Percentiles rank a stretch among this genome's conserved stretches.
Conservation (phyloP, 306 rosid species). For the Glycyrrhiza uralensis region DNA sequence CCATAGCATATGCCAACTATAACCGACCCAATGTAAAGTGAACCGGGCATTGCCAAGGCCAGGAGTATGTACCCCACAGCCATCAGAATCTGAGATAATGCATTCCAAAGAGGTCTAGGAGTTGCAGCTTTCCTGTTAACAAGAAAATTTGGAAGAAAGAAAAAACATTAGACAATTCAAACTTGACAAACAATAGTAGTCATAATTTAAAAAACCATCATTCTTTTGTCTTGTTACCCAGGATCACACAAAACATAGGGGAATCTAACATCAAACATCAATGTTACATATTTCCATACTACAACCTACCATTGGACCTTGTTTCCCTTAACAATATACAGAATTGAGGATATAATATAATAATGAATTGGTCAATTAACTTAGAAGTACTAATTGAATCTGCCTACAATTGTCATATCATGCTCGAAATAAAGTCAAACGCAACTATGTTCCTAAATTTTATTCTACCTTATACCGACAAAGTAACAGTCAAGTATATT, state of each 20-base stretch:
- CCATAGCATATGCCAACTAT: slow-evolving; percentile 85
- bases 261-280: not conserved
- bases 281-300: not conserved
- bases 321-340: not conserved
- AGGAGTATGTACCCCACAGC: slow-evolving; percentile 67
- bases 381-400: not conserved
- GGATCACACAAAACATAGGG: not conserved
- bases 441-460: not conserved
- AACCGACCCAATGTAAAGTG: slow-evolving; percentile 69
- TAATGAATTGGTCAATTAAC: not conserved
- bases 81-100: slow-evolving; percentile 76
- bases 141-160: not conserved
- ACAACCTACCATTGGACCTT: not conserved
- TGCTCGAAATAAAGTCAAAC: not conserved
- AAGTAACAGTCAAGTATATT: not conserved
- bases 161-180: not conserved
- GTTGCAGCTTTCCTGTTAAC: slow-evolving; percentile 52
- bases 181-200: not conserved
- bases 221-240: not conserved
- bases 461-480: not conserved
- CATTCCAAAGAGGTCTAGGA: slow-evolving; percentile 71
- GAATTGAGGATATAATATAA: not conserved
- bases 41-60: slow-evolving; percentile 80
- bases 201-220: not conserved
- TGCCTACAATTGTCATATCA: not conserved